Conservation (phyloP, 305 asterid genomes). For the Fraxinus nigra region DNA sequence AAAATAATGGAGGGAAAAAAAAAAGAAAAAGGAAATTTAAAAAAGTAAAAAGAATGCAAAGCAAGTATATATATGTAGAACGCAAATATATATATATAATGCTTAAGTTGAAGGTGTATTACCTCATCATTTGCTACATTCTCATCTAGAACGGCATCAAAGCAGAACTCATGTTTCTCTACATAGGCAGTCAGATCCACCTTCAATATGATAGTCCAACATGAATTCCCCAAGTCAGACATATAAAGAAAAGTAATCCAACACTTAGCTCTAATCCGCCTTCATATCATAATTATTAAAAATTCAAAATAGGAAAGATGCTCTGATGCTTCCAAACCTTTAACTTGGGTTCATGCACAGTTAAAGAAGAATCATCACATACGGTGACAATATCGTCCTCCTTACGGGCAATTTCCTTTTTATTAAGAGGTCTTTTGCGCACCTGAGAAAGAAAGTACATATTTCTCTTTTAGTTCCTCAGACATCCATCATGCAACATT, state of each 20-base stretch:
- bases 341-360: conserved; percentile 91
- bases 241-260: neutral
- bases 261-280: neutral
- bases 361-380: conserved; percentile 63
- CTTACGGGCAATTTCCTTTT: conserved; percentile 86
- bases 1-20: neutral
- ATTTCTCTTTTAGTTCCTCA: conserved; percentile 3
- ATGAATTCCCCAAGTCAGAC: conserved; percentile 30
- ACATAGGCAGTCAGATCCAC: conserved; percentile 99
- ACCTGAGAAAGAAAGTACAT: conserved; percentile 55
- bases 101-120: conserved; percentile 17
- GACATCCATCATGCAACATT: neutral
- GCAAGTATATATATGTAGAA: neutral
- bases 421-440: conserved; percentile 96
- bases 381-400: conserved; percentile 96
- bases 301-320: conserved; percentile 14
- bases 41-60: neutral
- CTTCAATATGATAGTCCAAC: conserved; percentile 43
- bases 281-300: conserved; percentile 7
- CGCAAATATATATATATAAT: too few relatives aligned
- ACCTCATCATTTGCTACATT: conserved; percentile 96
- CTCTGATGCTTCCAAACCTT: conserved; percentile 54
- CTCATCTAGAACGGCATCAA: conserved; percentile 97
- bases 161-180: conserved; percentile 96
- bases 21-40: neutral